Evolutionary conservation across 495 filamentous ascomycete species (phyloP), one percentile per base, ranked within the genome.

Genomic region (Aspergillus homomorphus): DNA sequence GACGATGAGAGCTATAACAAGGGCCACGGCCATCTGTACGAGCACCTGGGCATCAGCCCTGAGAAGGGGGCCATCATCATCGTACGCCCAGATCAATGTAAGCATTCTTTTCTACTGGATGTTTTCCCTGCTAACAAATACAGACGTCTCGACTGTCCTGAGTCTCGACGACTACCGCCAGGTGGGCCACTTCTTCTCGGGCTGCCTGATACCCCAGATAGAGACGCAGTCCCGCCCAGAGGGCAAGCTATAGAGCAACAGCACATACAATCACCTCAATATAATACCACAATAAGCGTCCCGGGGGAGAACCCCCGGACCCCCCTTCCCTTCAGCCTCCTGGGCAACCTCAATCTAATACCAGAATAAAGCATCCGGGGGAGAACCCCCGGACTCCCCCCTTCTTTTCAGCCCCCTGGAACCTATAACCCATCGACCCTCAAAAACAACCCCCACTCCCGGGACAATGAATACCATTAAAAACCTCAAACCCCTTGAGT

Each of bases 31-130:
- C 77, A 87, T 28, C 81, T 81, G 3, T 89, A 90, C 60, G 73
- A 87, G 41, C 70, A 74, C 8, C 85, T 87, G 46, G 85, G 82
- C 0, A 73, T 90, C 23, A 74, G 81, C 51, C 69, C 77, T 0
- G 53, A 71, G 5, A 52, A 71, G n/a, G 87, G 87, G 0, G 82
- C 80, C 0, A 45, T 88, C 24, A 75, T 84, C 3, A 71, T 90
- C 56, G 80, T 89, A 23, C 77, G 87, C 6, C 87, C 87, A 4
- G 87, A 90, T 73, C 85, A 89, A 67, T 87, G 85, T 85, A 67
- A 73, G 83, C 71, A 12, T 41, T 49, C 21, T 6, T 43, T 7
- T 28, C 6, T 0, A 21, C 5, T 14, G 18, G 15, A 9, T 9
- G 7, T 33, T 22, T 53, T 21, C 24, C 15, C 46, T 45, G 38